These are phyloP conservation scores for Pistacia atlantica DNA, from an alignment of 345 rosid genomes.

Conservation along the genomic window DNA sequence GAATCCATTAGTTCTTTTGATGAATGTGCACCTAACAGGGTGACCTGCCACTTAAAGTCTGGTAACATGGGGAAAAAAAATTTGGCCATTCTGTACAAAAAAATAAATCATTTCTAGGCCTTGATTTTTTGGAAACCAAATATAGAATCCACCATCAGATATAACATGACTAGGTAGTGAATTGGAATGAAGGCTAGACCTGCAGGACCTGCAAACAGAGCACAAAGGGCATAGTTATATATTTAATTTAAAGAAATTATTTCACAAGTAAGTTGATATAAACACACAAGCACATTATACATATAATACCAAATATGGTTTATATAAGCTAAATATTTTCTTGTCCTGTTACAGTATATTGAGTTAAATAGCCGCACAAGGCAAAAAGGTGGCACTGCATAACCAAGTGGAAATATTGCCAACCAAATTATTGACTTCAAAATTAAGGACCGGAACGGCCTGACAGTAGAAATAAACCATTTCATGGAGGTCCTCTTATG, in stretches of 20 bases:
- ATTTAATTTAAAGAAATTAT: background rate
- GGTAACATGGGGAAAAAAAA: background rate
- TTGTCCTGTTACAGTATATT: background rate
- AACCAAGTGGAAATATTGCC: no score
- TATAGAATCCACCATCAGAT: background rate
- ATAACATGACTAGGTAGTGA: background rate
- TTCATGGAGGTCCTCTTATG: background rate
- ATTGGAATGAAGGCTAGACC: background rate
- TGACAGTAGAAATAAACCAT: background rate
- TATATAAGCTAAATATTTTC: background rate
- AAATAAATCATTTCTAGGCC: background rate
- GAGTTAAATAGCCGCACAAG: background rate
- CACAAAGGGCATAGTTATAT: background rate
- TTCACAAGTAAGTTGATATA: background rate
- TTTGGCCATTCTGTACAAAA: background rate
- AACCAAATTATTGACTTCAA: no score
- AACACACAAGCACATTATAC: background rate
- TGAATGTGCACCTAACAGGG: background rate
- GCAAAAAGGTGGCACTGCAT: background rate
- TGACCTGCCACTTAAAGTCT: background rate
- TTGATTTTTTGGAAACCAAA: background rate
- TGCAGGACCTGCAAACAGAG: slow-evolving; percentile 1
- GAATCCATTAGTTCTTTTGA: background rate
- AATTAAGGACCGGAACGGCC: no score
- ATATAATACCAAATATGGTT: background rate